Base-by-base conservation (phyloP, 2,329 filamentous ascomycete genomes). In the Chaetothyriales sp. region DNA sequence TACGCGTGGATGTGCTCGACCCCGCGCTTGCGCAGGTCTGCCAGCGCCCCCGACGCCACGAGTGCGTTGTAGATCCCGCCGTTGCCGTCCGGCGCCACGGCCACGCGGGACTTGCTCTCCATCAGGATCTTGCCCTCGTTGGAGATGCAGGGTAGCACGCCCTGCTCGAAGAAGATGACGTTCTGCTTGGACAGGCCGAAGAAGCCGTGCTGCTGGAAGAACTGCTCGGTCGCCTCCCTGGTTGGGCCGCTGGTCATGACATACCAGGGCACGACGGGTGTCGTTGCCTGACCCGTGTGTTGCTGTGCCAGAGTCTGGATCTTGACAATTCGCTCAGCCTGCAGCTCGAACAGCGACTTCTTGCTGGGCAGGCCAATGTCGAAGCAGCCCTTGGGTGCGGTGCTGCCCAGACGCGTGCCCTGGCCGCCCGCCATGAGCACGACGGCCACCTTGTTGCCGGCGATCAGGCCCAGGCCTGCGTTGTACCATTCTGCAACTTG, bases 181-280 rank as follows among this genome's bases (percentile, higher is more conserved):
- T 98, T 92, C 66, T 84, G 80, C 69, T 85, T 78, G 59, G 83
- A 76, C 53, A 98, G 72, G 5, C 92, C 92, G 67, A 98, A 98
- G 74, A 88, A 96, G 52, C 79, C 78, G 73, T 96, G 77, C 68
- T 94, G 76, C 66, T 84, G 72, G 69, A 98, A 96, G 74, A 92
- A 98, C 55, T 84, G 75, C 73, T 95, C 85, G n/a, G 92, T 98
- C 43, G 89, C 86, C 55, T 80, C 80, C 59, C 89, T 80, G 6
- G 92, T 98, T 45, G 92, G 92, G 3, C 92, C 92, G 63, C 87
- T 95, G 62, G 92, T 98, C 92, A 98, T 98, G 68, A 98, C 87
- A 71, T 98, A 98, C 92, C 92, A 98, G 10, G 92, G 92, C 43
- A 96, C 81, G 28, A 83, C 74, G 9, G 57, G 52, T 44, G 80